Evolutionary conservation across 768 basidiomycete genomes (phyloP), one percentile per base, ranked within the genome.

Genomic region (Hortiboletus flavorubellus): DNA sequence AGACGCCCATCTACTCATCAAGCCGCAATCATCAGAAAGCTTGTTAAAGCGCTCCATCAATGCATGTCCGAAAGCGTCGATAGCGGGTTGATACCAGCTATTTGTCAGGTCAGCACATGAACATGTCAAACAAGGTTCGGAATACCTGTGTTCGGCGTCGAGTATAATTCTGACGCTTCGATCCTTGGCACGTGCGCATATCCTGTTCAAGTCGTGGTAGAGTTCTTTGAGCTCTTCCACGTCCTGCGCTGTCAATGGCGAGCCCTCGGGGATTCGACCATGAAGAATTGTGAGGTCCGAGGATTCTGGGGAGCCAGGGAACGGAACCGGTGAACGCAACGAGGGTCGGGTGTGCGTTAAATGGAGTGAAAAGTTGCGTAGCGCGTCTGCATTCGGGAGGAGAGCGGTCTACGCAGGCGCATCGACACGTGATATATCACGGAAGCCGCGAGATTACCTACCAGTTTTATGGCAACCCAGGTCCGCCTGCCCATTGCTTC

Each of bases 381-480:
- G 76, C 1, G 86, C 72, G 34, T 79, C 72, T 10, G 84, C 80
- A 58, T 85, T 76, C 1, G 87, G 84, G 18, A 91, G 65, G 35
- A 93, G 75, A 0, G 89, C 89, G 3, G 85, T 87, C 85, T 89
- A 50, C 18, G 26, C 44, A 10, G 0, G 7, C 12, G n/a, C 14
- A 35, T 59, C 51, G 53, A 16, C 39, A 10, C 11, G 5, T n/a
- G 29, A 16, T 8, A 15, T 3, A 29, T 46, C 39, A 2, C 14
- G 3, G 34, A 37, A 30, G 41, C n/a, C 46, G 39, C 30, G 43
- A 7, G 37, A 30, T 15, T 2, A 62, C 85, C 55, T 59, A 87
- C 89, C 54, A 95, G 75, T 71, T 96, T 96, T 23, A 96, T 71
- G 1, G 93, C 91, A 21, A 96, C 86, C 84, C 90, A 92, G 0